Conservation (phyloP, 106 monocot genomes). For the Apostasia ramifera region DNA sequence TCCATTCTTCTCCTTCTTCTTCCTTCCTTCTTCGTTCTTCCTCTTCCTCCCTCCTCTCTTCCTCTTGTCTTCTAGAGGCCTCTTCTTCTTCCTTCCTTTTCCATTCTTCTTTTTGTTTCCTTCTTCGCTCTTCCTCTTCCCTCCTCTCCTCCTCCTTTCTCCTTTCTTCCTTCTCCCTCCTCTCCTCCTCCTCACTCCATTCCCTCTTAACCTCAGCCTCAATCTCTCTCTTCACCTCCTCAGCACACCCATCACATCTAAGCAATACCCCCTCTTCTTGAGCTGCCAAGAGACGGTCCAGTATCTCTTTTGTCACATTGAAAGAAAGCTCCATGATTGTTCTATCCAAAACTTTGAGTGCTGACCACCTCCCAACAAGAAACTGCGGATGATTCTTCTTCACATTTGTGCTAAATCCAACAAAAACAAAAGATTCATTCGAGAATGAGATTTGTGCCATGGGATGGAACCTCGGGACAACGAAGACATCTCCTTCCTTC, state of each 20-base stretch:
- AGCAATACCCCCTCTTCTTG: slow-evolving; percentile 40
- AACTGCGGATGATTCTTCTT: slow-evolving; percentile 56
- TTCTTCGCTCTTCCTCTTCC: background rate
- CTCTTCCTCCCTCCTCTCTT: slow-evolving; percentile 6
- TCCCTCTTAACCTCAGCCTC: slow-evolving; percentile 16
- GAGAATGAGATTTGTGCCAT: slow-evolving; percentile 81
- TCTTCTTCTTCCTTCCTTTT: background rate
- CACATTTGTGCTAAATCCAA: slow-evolving; percentile 49
- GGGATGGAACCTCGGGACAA: slow-evolving; percentile 65
- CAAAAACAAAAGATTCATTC: slow-evolving; percentile 53
- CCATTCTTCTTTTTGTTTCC: background rate
- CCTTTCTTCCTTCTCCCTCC: background rate
- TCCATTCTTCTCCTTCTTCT: slow-evolving; percentile 3
- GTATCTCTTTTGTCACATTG: slow-evolving; percentile 13
- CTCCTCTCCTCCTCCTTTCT: background rate
- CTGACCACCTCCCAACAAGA: slow-evolving; percentile 49
- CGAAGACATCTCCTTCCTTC: slow-evolving; percentile 65
- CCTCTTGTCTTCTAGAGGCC: slow-evolving; percentile 5
- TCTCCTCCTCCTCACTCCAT: slow-evolving; percentile 11
- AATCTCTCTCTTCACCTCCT: slow-evolving; percentile 35
- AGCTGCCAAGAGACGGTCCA: slow-evolving; percentile 23
- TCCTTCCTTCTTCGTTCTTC: background rate
- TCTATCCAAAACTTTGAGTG: slow-evolving; percentile 27
- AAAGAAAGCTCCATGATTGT: slow-evolving; percentile 39
- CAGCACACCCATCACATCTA: slow-evolving; percentile 52